phyloP scores from a whole-genome alignment of 441 rosid genomes.

The Mallotus repandus region DNA sequence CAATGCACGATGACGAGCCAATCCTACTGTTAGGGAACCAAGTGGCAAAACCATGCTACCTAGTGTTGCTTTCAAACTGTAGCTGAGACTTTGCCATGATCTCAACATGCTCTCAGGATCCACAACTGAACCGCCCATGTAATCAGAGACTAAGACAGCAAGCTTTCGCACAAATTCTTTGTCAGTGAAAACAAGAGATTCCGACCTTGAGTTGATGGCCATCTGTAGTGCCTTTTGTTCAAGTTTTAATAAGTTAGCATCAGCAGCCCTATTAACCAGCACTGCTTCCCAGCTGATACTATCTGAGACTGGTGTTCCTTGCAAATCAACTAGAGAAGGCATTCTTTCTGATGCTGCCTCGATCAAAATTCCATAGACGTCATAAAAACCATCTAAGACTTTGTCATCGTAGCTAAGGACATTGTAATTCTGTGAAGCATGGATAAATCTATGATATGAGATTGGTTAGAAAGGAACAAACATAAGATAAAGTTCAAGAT shows the following conservation, averaged over 20 bases:
- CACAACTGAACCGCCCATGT: constrained; percentile 94
- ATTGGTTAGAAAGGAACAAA: constrained; percentile 48
- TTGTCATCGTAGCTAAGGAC: constrained; percentile 95
- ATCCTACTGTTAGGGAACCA: constrained; percentile 87
- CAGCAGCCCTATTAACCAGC: constrained; percentile 84
- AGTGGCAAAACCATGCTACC: constrained; percentile 98
- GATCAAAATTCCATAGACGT: constrained; percentile 67
- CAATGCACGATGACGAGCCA: constrained; percentile 98
- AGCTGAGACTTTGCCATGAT: constrained; percentile 75
- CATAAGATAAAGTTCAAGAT: constrained; percentile 28
- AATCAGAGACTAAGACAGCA: constrained; percentile 74
- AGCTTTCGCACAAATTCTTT: constrained; percentile 62
- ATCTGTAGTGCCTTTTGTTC: constrained; percentile 67
- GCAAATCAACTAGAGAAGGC: constrained; percentile 91
- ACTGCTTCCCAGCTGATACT: constrained; percentile 80
- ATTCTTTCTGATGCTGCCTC: constrained; percentile 64
- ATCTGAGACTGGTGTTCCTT: constrained; percentile 68
- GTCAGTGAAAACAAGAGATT: constrained; percentile 36
- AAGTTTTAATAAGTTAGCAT: constrained; percentile 74
- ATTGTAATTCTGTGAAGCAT: constrained; percentile 86
- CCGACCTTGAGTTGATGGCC: constrained; percentile 54
- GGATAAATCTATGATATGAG: constrained; percentile 65
- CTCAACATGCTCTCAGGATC: constrained; percentile 72
- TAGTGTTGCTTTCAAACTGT: constrained; percentile 79
- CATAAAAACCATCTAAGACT: constrained; percentile 95